These are phyloP conservation scores for Lithospermum erythrorhizon DNA, from an alignment of 257 asterid species.

Conservation along the genomic window DNA sequence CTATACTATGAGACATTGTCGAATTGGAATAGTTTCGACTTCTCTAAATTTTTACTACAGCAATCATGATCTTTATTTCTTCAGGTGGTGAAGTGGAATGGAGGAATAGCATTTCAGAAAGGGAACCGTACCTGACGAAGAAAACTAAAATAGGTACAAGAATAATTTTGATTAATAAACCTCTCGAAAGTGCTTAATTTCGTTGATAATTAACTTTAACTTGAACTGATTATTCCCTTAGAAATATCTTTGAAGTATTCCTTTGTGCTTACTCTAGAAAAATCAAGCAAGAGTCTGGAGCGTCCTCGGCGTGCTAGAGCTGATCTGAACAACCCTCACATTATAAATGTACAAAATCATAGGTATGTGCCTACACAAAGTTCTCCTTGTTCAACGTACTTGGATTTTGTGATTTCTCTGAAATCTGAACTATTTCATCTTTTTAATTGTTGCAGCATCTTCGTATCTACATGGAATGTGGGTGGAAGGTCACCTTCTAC, in stretches of 20 bases:
- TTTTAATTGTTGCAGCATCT: constrained; percentile 37
- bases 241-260: constrained; percentile 5
- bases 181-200: background rate
- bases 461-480: constrained; percentile 94
- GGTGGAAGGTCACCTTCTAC: constrained; percentile 84
- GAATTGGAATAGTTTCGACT: background rate
- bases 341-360: constrained; percentile 70
- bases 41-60: constrained; percentile 16
- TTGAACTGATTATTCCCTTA: background rate
- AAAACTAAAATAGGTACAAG: constrained; percentile 66
- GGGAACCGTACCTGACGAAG: constrained; percentile 69
- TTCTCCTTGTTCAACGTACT: constrained; percentile 6
- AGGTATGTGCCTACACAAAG: constrained; percentile 31
- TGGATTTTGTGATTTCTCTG: background rate
- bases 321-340: constrained; percentile 92
- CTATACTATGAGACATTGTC: background rate
- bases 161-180: background rate
- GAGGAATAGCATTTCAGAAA: constrained; percentile 81
- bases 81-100: constrained; percentile 61
- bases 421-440: constrained; percentile 4
- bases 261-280: constrained; percentile 35
- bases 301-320: constrained; percentile 63
- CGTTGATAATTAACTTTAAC: background rate
- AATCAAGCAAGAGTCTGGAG: constrained; percentile 46
- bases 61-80: constrained; percentile 12